Conservation (phyloP, 805 yeast genomes). For the Schwanniomyces pseudopolymorphus region DNA sequence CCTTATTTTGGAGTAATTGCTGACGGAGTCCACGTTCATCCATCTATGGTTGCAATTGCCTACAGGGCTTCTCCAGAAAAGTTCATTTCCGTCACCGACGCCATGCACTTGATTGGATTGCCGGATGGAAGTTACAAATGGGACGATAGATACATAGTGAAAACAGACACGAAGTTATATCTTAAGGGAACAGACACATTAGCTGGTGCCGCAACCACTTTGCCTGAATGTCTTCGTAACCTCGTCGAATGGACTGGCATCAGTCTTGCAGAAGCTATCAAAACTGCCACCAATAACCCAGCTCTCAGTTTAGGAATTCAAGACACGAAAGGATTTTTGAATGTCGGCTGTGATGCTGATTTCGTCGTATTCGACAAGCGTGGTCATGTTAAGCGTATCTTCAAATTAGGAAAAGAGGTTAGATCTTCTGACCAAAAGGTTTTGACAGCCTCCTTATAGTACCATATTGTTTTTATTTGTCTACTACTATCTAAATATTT, state of each 20-base stretch:
- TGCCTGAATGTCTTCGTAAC: slow-evolving; percentile 51
- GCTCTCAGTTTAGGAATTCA: slow-evolving; percentile 47
- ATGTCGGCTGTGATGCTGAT: slow-evolving; percentile 57
- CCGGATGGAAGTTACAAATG: slow-evolving; percentile 57
- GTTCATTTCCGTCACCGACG: slow-evolving; percentile 57
- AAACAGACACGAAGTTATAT: slow-evolving; percentile 45
- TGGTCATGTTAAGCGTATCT: slow-evolving; percentile 49
- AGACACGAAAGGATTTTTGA: slow-evolving; percentile 49
- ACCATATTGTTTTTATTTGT: neutral
- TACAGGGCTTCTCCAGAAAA: slow-evolving; percentile 53
- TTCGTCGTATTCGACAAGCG: slow-evolving; percentile 43
- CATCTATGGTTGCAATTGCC: slow-evolving; percentile 50
- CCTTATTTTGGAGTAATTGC: slow-evolving; percentile 57
- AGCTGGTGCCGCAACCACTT: slow-evolving; percentile 62
- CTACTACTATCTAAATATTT: neutral
- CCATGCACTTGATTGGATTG: slow-evolving; percentile 57
- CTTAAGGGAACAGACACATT: slow-evolving; percentile 56
- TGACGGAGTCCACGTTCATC: slow-evolving; percentile 62
- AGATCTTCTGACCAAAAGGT: slow-evolving; percentile 16
- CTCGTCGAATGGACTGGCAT: slow-evolving; percentile 50
- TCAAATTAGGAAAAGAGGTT: slow-evolving; percentile 45
- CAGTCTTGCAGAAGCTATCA: slow-evolving; percentile 52
- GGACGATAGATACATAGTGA: slow-evolving; percentile 48
- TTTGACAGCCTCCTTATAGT: neutral
- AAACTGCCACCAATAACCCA: slow-evolving; percentile 55